A percentile compares a stretch with the other conserved stretches of the same genome.
phyloP scores from a whole-genome alignment of 2,329 filamentous ascomycete genomes.

The Penicillium sp. region DNA sequence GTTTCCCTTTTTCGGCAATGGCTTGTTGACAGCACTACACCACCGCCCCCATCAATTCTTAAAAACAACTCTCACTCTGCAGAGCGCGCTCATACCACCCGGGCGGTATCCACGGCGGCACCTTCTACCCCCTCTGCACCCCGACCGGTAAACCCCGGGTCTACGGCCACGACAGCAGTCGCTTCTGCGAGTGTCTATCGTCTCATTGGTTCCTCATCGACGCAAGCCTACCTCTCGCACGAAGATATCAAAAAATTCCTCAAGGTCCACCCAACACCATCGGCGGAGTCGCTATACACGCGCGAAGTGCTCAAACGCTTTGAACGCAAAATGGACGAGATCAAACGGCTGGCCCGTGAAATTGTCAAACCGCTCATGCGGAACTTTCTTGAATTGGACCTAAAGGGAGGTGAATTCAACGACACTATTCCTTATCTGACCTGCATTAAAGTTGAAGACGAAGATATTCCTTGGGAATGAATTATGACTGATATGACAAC shows the following conservation, averaged over 20 bases:
- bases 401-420: constrained; percentile 49
- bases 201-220: constrained; percentile 68
- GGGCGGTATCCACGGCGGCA: constrained; percentile 20
- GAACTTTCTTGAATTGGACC: constrained; percentile 80
- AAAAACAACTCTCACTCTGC: constrained; percentile 34
- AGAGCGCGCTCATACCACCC: constrained; percentile 17
- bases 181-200: constrained; percentile 73
- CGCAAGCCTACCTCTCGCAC: constrained; percentile 72
- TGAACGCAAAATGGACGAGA: constrained; percentile 84
- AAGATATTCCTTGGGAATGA: constrained; percentile 67
- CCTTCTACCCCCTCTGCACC: constrained; percentile 20
- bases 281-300: constrained; percentile 71
- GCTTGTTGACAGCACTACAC: constrained; percentile 87
- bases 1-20: constrained; percentile 89
- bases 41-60: constrained; percentile 62
- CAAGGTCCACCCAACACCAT: constrained; percentile 69
- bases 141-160: constrained; percentile 25
- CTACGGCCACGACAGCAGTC: constrained; percentile 35
- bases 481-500: constrained; percentile 15
- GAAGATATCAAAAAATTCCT: constrained; percentile 92
- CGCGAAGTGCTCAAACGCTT: constrained; percentile 85
- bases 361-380: constrained; percentile 84
- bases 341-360: constrained; percentile 82
- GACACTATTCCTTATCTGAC: constrained; percentile 65
- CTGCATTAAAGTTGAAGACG: constrained; percentile 65